A percentile compares a stretch with the other conserved stretches of the same genome.
These are phyloP conservation scores for Fusarium sp. DNA, from an alignment of 2,329 filamentous ascomycete species.

Conservation along the genomic window DNA sequence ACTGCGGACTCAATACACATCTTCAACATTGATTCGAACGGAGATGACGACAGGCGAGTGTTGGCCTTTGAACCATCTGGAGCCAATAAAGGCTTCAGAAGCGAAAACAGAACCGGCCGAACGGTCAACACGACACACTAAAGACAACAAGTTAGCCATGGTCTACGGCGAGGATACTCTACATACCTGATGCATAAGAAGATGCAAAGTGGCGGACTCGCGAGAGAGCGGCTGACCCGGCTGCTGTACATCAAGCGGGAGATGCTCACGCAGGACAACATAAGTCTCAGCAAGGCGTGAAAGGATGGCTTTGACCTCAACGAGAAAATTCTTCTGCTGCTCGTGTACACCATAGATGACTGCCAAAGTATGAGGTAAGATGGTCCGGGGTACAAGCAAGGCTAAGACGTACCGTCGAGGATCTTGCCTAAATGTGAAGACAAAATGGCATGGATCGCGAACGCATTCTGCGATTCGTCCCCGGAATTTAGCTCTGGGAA, in stretches of 20 bases:
- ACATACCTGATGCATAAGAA: conserved; percentile 34
- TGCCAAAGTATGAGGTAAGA: not conserved
- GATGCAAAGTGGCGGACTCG: conserved; percentile 36
- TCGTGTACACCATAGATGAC: conserved; percentile 31
- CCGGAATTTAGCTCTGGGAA: conserved; percentile 18
- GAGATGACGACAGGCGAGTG: conserved; percentile 14
- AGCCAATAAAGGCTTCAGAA: conserved; percentile 29
- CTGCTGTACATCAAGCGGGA: conserved; percentile 20
- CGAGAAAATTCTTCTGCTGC: conserved; percentile 29
- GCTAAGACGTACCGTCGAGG: conserved; percentile 27
- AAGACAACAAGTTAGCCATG: not conserved
- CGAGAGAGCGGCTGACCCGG: conserved; percentile 28
- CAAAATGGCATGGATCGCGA: conserved; percentile 31
- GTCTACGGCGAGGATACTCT: accelerated
- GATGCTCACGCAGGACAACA: conserved; percentile 21
- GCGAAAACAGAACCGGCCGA: conserved; percentile 36
- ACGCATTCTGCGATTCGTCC: conserved; percentile 29
- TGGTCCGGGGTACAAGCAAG: not conserved
- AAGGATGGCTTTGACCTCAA: conserved; percentile 34
- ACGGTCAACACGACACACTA: conserved; percentile 39
- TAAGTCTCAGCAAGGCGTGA: conserved; percentile 32
- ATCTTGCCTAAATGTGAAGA: conserved; percentile 39
- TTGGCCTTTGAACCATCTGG: not conserved
- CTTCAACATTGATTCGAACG: conserved; percentile 38
- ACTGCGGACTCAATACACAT: conserved; percentile 39